Evolutionary conservation across 1,139 yeast species (phyloP).

Genomic region (Saccharomyces hybrid): DNA sequence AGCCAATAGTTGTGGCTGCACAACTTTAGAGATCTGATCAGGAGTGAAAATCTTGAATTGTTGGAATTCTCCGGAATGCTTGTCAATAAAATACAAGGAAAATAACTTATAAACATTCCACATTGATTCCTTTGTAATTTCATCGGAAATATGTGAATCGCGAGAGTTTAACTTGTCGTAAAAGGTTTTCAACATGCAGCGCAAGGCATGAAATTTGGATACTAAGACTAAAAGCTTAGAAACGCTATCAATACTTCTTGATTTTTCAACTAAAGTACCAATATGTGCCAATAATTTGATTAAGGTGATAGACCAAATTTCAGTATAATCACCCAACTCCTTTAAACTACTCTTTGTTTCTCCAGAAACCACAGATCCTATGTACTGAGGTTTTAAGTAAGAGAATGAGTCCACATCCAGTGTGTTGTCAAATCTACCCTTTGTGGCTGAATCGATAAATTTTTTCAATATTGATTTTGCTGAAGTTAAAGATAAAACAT

Average conservation of each 20-base stretch:
- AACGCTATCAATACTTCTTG: constrained; percentile 47
- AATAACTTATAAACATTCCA: constrained; percentile 49
- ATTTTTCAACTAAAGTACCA: constrained; percentile 38
- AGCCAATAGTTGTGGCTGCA: constrained; percentile 40
- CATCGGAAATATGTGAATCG: constrained; percentile 26
- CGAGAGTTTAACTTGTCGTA: constrained; percentile 25
- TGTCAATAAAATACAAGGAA: constrained; percentile 66
- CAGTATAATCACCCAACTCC: constrained; percentile 33
- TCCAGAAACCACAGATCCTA: constrained; percentile 18
- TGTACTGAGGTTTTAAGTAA: constrained; percentile 36
- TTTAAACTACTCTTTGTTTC: constrained; percentile 34
- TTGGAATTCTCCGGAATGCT: constrained; percentile 68
- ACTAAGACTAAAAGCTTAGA: constrained; percentile 53
- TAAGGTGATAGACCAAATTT: constrained; percentile 43
- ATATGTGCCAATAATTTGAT: constrained; percentile 44
- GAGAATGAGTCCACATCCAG: constrained; percentile 34
- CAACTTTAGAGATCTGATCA: constrained; percentile 39
- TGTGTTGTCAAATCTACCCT: constrained; percentile 37
- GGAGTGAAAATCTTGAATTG: constrained; percentile 53
- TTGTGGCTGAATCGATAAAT: constrained; percentile 35
- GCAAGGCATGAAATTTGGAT: constrained; percentile 58
- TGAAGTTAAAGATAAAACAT: constrained; percentile 71
- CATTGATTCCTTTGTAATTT: constrained; percentile 35
- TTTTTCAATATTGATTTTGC: constrained; percentile 70
- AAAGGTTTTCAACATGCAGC: constrained; percentile 37